Evolutionary conservation across 495 filamentous ascomycete genomes (phyloP).

Genomic region (Daldinia childiae): DNA sequence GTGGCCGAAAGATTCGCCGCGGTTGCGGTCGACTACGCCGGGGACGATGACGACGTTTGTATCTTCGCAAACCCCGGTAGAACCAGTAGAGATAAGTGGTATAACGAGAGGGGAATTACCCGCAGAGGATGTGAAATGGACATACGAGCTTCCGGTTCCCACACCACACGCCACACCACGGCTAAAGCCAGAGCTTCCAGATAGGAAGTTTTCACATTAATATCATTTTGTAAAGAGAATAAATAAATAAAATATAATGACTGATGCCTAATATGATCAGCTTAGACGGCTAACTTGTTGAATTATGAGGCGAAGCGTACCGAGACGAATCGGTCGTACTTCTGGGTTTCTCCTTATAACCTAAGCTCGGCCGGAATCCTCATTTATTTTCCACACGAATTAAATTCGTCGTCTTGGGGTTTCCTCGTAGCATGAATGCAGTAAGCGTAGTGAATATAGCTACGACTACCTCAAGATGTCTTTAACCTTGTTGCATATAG

Average conservation of each 20-base stretch:
- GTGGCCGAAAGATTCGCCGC: conserved; percentile 44
- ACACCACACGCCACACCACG: conserved; percentile 34
- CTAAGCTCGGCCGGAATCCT: neutral
- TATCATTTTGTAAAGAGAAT: conserved; percentile 18
- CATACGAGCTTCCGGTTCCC: conserved; percentile 44
- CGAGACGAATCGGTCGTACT: neutral
- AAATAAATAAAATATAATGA: conserved; percentile 6
- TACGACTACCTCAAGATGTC: neutral
- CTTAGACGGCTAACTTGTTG: neutral
- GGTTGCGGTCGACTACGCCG: conserved; percentile 37
- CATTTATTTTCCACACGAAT: neutral
- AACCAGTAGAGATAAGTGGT: conserved; percentile 29
- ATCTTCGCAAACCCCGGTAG: conserved; percentile 12
- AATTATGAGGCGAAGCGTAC: conserved; percentile 13
- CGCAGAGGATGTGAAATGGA: conserved; percentile 36
- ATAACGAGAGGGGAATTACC: conserved; percentile 37
- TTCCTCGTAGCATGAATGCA: neutral
- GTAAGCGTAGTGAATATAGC: neutral
- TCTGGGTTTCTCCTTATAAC: neutral
- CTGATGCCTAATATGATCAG: conserved; percentile 15
- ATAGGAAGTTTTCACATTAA: conserved; percentile 42
- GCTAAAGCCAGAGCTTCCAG: conserved; percentile 41
- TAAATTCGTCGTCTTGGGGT: neutral
- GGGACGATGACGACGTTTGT: conserved; percentile 30
- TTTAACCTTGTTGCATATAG: neutral